Base-by-base conservation (phyloP, 352 stramenopile species). In the Globisporangium okanoganense region DNA sequence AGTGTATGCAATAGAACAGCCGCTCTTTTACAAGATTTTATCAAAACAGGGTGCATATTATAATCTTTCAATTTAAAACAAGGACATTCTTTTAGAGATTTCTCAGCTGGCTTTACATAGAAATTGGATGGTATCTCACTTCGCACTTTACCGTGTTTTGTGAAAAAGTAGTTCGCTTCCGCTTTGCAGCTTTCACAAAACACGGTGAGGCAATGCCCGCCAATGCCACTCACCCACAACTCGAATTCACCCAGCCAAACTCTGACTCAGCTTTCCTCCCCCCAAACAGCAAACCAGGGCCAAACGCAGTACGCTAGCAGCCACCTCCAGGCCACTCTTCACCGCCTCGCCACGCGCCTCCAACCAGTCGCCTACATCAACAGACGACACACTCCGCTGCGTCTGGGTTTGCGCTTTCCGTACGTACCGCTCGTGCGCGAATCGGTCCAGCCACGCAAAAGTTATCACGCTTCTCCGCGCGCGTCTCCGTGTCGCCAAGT, bases 401-500 rank as follows among this genome's bases (percentile, higher is more conserved):
- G 48, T 55, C 48, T 40, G 48, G 18, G 27, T 55, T 27, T 40
- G 8, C 27, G 27, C 48, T 38, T 5, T 22, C 48, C 8, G 16
- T 10, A 41, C 18, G 13, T 3, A 9, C 18, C 27, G 13, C 9
- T 22, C 33, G 48, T 24, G 48, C 9, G 48, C 27, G 48, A 40
- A 55, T 40, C 18, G 0, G 2, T 27, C 27, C 27, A 41, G 27
- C 9, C 6, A 18, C 16, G 27, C 27, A 16, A 20, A 35, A 55
- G 48, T 40, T 55, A 25, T 43, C 48, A 22, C 25, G 24, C 47
- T 12, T 16, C 4, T 2, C 18, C 20, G 3, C 27, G 27, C 48
- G 24, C 27, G 48, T 55, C 48, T 55, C 48, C 40, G 33, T 55
- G 48, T 52, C 14, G n/a, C n/a, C 13, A 52, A 52, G 12, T 29